Evolutionary conservation across 1,284 basidiomycete species (phyloP), one percentile per base, ranked within the genome.

Genomic region (Peniophora sp.): DNA sequence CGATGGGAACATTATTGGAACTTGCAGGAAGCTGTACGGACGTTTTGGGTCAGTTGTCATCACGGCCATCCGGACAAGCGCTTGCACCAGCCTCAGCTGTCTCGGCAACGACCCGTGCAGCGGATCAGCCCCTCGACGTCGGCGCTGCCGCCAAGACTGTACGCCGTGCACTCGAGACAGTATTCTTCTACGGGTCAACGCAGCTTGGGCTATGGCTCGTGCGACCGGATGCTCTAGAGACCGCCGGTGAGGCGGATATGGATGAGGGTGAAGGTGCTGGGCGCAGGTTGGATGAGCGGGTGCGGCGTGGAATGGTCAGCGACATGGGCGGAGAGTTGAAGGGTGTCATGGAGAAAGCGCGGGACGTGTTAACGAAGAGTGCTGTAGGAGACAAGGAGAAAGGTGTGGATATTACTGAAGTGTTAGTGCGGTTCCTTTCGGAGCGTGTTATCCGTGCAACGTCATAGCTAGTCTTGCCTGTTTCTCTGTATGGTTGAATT

Each of bases 311-410:
- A 0, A 83, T 88, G 77, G 81, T 84, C 12, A 82, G 84, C 1
- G 88, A 92, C 69, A 81, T 92, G 74, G 81, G 80, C 43, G 73
- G 74, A 2, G 90, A 92, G 64, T 59, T 92, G 51, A 79, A 81
- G 58, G 71, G 75, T 9, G 66, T 91, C 60, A 55, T 92, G 63
- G 75, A 69, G 54, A 85, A 80, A 58, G 73, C 82, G n/a, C 79
- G 77, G 59, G 74, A 77, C 1, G 64, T 85, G 43, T 66, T 86
- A 20, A 72, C 67, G 23, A 81, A 83, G 62, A 78, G 76, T 58
- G 69, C 78, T 50, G 59, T 71, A 48, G 70, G 68, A 51, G 63
- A 6, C 27, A 32, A 32, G 27, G 27, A 63, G 34, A 61, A 62
- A 55, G 65, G 65, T 19, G 67, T 77, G 35, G 79, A 89, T 63